phyloP scores from a whole-genome alignment of 2,329 filamentous ascomycete genomes.

The Botrytis medusae region DNA sequence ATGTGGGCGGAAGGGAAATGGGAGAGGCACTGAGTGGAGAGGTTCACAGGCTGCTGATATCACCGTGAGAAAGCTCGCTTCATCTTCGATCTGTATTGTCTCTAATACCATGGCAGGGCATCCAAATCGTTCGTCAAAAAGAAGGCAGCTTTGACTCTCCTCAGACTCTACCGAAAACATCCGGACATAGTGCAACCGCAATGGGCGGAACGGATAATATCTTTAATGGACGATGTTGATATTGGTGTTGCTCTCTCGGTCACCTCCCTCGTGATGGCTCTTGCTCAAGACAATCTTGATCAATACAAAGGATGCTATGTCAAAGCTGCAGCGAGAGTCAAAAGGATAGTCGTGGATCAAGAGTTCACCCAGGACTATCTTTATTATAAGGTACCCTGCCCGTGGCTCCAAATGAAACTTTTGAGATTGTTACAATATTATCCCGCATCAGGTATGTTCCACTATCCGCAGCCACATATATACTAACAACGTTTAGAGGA shows the following conservation, averaged over 20 bases:
- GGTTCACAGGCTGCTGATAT: constrained; percentile 91
- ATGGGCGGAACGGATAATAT: constrained; percentile 97
- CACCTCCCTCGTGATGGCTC: constrained; percentile 89
- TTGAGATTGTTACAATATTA: constrained; percentile 93
- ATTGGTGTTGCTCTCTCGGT: constrained; percentile 94
- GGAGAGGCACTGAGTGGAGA: constrained; percentile 89
- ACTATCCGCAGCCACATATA: not conserved
- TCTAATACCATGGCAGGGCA: constrained; percentile 47
- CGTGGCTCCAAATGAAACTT: constrained; percentile 96
- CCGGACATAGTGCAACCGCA: constrained; percentile 92
- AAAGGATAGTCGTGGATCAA: constrained; percentile 85
- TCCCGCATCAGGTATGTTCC: constrained; percentile 73
- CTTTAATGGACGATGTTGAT: constrained; percentile 96
- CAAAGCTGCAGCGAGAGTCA: constrained; percentile 86
- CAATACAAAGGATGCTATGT: constrained; percentile 92
- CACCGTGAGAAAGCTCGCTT: constrained; percentile 66
- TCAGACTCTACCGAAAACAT: constrained; percentile 91
- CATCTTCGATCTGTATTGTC: not conserved
- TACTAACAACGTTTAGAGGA: constrained; percentile 63
- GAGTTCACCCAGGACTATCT: constrained; percentile 90
- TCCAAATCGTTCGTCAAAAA: constrained; percentile 99
- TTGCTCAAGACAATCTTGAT: constrained; percentile 92
- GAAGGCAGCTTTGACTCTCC: constrained; percentile 90
- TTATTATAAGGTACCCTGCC: constrained; percentile 99
- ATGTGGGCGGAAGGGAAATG: constrained; percentile 96